Evolutionary conservation across 495 filamentous ascomycete species (phyloP), one percentile per base, ranked within the genome.

Genomic region (Hypoxylon rickii): DNA sequence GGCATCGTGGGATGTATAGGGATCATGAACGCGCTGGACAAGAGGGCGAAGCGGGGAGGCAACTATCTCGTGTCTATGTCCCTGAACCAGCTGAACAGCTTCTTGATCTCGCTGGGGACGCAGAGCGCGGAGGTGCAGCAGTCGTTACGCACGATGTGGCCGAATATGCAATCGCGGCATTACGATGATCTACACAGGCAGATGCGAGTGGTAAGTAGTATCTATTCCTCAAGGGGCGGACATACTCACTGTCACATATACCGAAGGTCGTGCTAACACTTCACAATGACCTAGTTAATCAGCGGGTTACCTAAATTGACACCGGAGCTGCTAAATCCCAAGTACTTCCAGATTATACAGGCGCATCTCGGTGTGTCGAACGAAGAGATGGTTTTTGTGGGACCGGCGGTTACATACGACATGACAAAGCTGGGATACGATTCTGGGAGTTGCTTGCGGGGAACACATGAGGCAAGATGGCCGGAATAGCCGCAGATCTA

Each of bases 61-160:
- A 80, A 75, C 0, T 83, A 80, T 54, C 78, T 81, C 56, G 78
- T 78, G 48, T 79, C 76, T 24, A 73, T 77, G 10, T 81, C 78
- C 0, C 64, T 85, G 24, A 80, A 81, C 66, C 80, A 85, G 48
- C 83, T 85, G 64, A 81, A 86, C 55, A 75, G 83, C 26, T 79
- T 79, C 26, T 72, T 87, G 38, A 80, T 84, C 51, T 74, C 76
- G 1, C 70, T 84, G 2, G 82, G 82, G 1, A 71, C 78, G 47
- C 85, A 87, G 38, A 53, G 58, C 31, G 42, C 53, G 0, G 61
- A 53, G 29, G 45, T 62, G 1, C 58, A 60, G 37, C 52, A 60
- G 21, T 50, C 37, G 4, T 22, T 68, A 36, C 53, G 62, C 1
- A 44, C 60, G 51, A 53, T 40, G 39, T 68, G 65, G 65, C 65